phyloP scores from a whole-genome alignment of 2,329 filamentous ascomycete species.

The Trichoderma aggressivum region DNA sequence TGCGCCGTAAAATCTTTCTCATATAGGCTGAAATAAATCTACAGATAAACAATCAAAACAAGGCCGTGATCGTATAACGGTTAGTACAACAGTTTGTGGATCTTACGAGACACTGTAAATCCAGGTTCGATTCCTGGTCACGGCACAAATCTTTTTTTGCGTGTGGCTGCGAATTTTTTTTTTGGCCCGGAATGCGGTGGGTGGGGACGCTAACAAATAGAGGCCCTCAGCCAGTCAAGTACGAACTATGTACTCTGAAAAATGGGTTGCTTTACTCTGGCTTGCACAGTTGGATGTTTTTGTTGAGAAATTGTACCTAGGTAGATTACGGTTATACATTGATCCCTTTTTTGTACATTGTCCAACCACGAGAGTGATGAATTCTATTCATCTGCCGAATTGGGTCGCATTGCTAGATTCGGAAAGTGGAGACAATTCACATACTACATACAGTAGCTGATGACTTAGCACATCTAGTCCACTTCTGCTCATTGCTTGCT shows the following conservation, averaged over 20 bases:
- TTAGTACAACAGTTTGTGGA: conserved; percentile 33
- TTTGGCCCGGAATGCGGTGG: background rate
- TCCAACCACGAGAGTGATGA: background rate
- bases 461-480: too few relatives aligned
- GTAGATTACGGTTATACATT: too few relatives aligned
- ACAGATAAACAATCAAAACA: background rate
- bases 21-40: background rate
- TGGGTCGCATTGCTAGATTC: background rate
- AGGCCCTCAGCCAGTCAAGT: background rate
- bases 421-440: background rate
- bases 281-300: background rate
- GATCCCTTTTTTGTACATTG: background rate
- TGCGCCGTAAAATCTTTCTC: background rate
- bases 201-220: background rate
- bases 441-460: too few relatives aligned
- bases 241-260: background rate
- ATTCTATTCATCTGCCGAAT: background rate
- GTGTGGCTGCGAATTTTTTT: background rate
- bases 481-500: background rate
- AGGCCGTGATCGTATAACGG: conserved; percentile 31
- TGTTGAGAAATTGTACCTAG: too few relatives aligned
- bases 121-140: conserved; percentile 30
- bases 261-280: background rate
- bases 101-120: conserved; percentile 29
- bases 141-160: conserved; percentile 19